Evolutionary conservation across 768 basidiomycete genomes (phyloP), one percentile per base, ranked within the genome.

Genomic region (Boletus speciosus): DNA sequence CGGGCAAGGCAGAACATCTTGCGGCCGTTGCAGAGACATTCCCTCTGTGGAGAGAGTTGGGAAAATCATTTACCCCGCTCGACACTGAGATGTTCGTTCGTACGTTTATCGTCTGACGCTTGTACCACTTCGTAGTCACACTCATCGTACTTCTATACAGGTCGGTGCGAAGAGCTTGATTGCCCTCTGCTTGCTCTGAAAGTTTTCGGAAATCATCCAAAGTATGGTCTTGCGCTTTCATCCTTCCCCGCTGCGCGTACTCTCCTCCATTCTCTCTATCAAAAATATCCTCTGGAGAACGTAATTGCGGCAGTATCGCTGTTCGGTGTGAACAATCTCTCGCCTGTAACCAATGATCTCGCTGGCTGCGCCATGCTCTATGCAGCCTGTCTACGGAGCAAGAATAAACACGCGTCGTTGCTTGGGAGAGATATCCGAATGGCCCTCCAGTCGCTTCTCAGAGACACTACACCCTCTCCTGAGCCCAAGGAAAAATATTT

Each of bases 191-290:
- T 87, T 37, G 84, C 85, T 4, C 71, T 89, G 12, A 70, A 78
- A 34, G 79, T 86, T 21, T 84, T 85, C 62, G 79, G 81, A 21
- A 71, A 88, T 62, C 84, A 78, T 52, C 73, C 82, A 14, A 83
- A 82, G 63, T 85, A 87, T 65, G 78, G 80, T 47, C 58, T 88
- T 16, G 65, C 72, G 21, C 73, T 88, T 14, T 52, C 60, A 8
- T 78, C 80, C 3, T 69, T 80, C 10, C 58, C 71, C 0, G 81
- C 78, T 2, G 86, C 78, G 1, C 84, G 79, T 5, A 76, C 74
- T 39, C 78, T 88, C 42, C 64, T 87, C 1, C 80, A 86, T 54
- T 75, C 82, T 1, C 71, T 87, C 3, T 79, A 81, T 61, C 54
- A 67, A 45, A 61, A 73, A 16, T 65, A 77, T 54, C 77, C 82